Evolutionary conservation across 352 stramenopile species (phyloP).

Genomic region (Phytophthora pistaciae): DNA sequence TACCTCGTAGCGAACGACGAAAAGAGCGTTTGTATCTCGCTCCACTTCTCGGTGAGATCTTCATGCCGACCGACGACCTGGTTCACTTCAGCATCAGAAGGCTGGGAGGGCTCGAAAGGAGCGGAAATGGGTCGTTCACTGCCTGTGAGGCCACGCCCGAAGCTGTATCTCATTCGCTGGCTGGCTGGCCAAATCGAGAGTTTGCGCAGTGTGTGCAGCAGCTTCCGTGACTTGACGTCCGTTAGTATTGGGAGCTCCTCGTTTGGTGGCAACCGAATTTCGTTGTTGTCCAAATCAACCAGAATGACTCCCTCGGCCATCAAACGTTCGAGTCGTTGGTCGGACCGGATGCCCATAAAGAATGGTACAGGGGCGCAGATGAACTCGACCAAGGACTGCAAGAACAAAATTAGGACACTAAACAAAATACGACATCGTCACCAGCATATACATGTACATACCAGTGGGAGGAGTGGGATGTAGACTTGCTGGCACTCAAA

Average conservation of each 20-base stretch:
- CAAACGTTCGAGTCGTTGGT: slow-evolving; percentile 49
- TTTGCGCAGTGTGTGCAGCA: slow-evolving; percentile 64
- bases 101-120: slow-evolving; percentile 29
- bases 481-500: slow-evolving; percentile 84
- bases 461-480: slow-evolving; percentile 73
- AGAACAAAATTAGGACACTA: background rate
- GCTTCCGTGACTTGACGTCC: slow-evolving; percentile 68
- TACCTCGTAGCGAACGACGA: slow-evolving; percentile 62
- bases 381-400: slow-evolving; percentile 74
- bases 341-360: slow-evolving; percentile 75
- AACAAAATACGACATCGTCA: background rate
- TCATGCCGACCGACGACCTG: slow-evolving; percentile 46
- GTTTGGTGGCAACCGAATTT: slow-evolving; percentile 51
- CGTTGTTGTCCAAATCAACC: slow-evolving; percentile 77
- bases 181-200: slow-evolving; percentile 48
- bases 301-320: slow-evolving; percentile 66
- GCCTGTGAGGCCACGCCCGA: slow-evolving; percentile 16
- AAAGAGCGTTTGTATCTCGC: slow-evolving; percentile 64
- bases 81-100: slow-evolving; percentile 37
- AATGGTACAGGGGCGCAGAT: slow-evolving; percentile 79
- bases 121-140: slow-evolving; percentile 5
- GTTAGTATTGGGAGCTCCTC: slow-evolving; percentile 60
- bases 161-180: slow-evolving; percentile 38
- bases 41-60: slow-evolving; percentile 67
- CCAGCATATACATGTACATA: slow-evolving; percentile 19